phyloP scores from a whole-genome alignment of 1,139 yeast species.

The Taphrina communis region DNA sequence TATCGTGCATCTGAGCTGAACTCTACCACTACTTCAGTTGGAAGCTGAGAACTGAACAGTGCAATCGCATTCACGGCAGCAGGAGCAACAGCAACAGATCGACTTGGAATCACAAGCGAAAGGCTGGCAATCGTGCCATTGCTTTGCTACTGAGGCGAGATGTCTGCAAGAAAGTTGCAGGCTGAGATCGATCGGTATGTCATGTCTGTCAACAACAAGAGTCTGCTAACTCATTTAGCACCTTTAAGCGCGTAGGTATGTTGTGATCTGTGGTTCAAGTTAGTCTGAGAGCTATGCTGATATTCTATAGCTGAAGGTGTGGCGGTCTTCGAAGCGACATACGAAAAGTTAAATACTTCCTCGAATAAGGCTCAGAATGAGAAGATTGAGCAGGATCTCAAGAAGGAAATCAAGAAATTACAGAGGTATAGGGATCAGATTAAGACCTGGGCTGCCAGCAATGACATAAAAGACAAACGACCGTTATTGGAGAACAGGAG shows the following conservation, averaged over 20 bases:
- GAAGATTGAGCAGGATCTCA: constrained; percentile 86
- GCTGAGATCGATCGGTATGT: constrained; percentile 81
- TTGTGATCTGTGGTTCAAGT: background rate
- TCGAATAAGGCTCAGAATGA: constrained; percentile 91
- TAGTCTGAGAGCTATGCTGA: background rate
- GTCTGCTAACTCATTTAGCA: background rate
- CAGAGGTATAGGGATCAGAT: constrained; percentile 95
- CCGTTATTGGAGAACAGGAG: constrained; percentile 77
- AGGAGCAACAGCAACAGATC: no score
- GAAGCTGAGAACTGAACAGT: no score
- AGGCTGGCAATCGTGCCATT: constrained; percentile 1
- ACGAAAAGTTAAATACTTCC: constrained; percentile 81
- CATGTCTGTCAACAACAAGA: background rate
- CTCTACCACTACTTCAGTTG: background rate
- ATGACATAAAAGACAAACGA: constrained; percentile 90
- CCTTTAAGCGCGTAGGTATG: constrained; percentile 40
- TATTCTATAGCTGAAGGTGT: constrained; percentile 59
- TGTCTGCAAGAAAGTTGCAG: constrained; percentile 72
- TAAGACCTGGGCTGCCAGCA: constrained; percentile 92
- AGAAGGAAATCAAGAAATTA: constrained; percentile 92
- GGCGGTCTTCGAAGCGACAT: constrained; percentile 79
- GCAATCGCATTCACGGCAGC: no score
- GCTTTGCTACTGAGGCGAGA: constrained; percentile 46
- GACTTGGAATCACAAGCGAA: no score
- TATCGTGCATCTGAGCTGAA: background rate